Conservation (phyloP, 805 yeast genomes). For the Metschnikowia drakensbergensis region DNA sequence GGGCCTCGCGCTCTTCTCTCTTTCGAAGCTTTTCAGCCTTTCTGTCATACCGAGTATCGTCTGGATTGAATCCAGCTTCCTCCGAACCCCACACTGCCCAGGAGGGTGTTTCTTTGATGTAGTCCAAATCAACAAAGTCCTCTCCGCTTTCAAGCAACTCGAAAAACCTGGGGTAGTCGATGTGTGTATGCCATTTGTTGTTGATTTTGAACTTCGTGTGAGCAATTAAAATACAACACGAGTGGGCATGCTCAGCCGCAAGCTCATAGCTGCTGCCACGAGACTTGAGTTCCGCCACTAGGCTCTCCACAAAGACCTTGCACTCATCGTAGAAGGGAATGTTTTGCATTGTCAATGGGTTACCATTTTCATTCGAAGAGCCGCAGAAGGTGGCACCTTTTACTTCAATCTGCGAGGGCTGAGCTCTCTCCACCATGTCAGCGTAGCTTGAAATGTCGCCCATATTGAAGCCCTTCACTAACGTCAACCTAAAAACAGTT, state of each 20-base stretch:
- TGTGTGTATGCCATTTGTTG: slow-evolving; percentile 84
- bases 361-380: slow-evolving; percentile 75
- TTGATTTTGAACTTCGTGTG: slow-evolving; percentile 65
- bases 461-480: slow-evolving; percentile 92
- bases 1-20: slow-evolving; percentile 36
- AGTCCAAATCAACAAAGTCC: slow-evolving; percentile 75
- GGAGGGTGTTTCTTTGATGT: slow-evolving; percentile 73
- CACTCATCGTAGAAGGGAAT: slow-evolving; percentile 94
- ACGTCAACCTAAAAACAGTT: slow-evolving; percentile 84
- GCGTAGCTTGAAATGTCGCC: slow-evolving; percentile 77
- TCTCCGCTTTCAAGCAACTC: slow-evolving; percentile 61
- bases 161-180: slow-evolving; percentile 75
- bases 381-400: slow-evolving; percentile 97
- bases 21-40: slow-evolving; percentile 57
- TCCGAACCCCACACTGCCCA: slow-evolving; percentile 91
- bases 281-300: slow-evolving; percentile 56
- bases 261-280: slow-evolving; percentile 74
- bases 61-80: slow-evolving; percentile 87
- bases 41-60: slow-evolving; percentile 64
- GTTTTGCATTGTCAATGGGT: slow-evolving; percentile 90
- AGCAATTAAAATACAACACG: slow-evolving; percentile 87
- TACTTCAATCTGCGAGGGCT: slow-evolving; percentile 85
- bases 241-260: slow-evolving; percentile 95
- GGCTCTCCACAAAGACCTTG: slow-evolving; percentile 61
- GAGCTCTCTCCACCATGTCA: slow-evolving; percentile 75